Conservation (phyloP, 2,329 filamentous ascomycete genomes). For the Xylaria sp. region DNA sequence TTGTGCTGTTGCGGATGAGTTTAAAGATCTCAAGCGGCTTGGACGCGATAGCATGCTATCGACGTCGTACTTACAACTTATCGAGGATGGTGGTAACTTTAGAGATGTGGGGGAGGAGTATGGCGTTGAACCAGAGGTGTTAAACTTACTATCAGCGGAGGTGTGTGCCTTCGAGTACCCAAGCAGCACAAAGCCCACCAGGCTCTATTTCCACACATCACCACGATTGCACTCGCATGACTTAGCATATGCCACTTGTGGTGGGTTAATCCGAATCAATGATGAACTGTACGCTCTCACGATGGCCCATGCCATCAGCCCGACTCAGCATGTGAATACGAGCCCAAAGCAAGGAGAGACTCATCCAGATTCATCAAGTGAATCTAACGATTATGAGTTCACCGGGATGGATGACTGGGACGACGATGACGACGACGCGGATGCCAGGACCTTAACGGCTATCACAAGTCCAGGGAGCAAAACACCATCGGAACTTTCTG, state of each 20-base stretch:
- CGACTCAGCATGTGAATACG: not conserved
- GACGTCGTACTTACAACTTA: not conserved
- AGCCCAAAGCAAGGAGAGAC: not conserved
- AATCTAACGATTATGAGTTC: slow-evolving; percentile 24
- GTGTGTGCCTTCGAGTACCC: slow-evolving; percentile 18
- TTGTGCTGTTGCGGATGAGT: slow-evolving; percentile 24
- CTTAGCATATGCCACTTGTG: slow-evolving; percentile 21
- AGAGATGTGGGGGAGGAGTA: not conserved
- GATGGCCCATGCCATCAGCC: slow-evolving; percentile 20
- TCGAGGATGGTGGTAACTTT: not conserved
- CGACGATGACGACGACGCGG: slow-evolving; percentile 18
- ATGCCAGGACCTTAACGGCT: slow-evolving; percentile 10
- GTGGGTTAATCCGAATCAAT: slow-evolving; percentile 8
- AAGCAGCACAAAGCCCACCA: not conserved
- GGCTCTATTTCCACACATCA: slow-evolving; percentile 22
- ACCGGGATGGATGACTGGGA: slow-evolving; percentile 24
- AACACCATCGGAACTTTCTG: slow-evolving; percentile 21
- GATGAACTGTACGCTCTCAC: slow-evolving; percentile 9
- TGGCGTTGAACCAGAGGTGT: slow-evolving; percentile 1
- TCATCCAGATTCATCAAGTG: slow-evolving; percentile 5
- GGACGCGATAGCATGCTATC: not conserved
- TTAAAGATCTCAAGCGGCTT: slow-evolving; percentile 20
- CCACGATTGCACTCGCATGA: slow-evolving; percentile 5
- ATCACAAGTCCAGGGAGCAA: slow-evolving; percentile 23
- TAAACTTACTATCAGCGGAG: slow-evolving; percentile 15